Percentiles rank a stretch among this genome's conserved stretches.
phyloP scores from a whole-genome alignment of 352 stramenopile genomes.

The Albugo candida region DNA sequence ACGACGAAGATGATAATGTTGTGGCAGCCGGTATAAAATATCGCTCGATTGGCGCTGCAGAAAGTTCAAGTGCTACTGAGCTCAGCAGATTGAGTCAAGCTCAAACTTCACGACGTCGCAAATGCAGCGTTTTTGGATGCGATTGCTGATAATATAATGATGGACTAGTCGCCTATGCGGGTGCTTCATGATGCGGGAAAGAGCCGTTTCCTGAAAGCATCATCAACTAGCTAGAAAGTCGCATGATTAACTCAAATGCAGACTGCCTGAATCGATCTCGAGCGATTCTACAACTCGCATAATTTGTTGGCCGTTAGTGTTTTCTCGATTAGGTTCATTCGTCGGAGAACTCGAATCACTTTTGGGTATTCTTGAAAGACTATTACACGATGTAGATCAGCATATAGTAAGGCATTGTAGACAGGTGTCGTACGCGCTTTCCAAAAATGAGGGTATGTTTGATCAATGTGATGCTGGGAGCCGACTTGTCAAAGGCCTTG shows the following conservation, averaged over 20 bases:
- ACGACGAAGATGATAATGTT: constrained; percentile 33
- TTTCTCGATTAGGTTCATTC: constrained; percentile 1
- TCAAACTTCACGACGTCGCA: too few relatives aligned
- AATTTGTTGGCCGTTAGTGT: not conserved
- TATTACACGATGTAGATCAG: constrained; percentile 41
- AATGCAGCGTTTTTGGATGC: too few relatives aligned
- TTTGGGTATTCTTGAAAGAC: constrained; percentile 20
- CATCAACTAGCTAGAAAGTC: constrained; percentile 14
- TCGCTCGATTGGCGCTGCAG: too few relatives aligned
- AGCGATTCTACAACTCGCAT: constrained; percentile 28
- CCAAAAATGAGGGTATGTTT: not conserved
- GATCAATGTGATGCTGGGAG: constrained; percentile 11
- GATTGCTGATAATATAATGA: too few relatives aligned
- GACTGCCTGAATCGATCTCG: constrained; percentile 45
- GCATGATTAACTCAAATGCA: constrained; percentile 34
- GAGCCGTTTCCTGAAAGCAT: constrained; percentile 13
- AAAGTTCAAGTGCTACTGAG: too few relatives aligned
- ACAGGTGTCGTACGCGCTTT: constrained; percentile 32
- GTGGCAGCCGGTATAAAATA: constrained; percentile 29
- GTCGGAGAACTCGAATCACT: constrained; percentile 16
- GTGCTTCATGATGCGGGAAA: too few relatives aligned
- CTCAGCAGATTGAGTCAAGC: too few relatives aligned
- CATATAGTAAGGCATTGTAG: constrained; percentile 43
- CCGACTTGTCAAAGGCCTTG: constrained; percentile 1
- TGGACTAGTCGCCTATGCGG: too few relatives aligned